Percentiles rank a stretch among this genome's conserved stretches.
These are phyloP conservation scores for Monilinia aucupariae DNA, from an alignment of 2,329 filamentous ascomycete genomes.

Conservation along the genomic window DNA sequence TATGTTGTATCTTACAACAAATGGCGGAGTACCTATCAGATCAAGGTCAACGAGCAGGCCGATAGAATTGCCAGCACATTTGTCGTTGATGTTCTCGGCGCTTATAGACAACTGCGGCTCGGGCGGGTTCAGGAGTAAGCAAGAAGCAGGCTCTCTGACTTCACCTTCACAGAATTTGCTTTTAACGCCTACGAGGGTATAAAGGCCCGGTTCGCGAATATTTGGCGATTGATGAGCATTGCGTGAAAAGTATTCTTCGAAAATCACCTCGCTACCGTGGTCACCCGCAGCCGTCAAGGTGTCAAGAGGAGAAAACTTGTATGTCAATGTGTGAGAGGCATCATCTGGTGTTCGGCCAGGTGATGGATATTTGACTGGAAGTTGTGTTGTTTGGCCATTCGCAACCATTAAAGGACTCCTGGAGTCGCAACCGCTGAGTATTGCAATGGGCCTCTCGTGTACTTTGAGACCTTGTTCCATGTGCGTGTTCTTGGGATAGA, in stretches of 20 bases:
- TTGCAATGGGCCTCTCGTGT: slow-evolving; percentile 74
- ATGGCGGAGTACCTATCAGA: slow-evolving; percentile 86
- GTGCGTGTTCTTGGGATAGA: slow-evolving; percentile 53
- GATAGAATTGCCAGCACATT: slow-evolving; percentile 89
- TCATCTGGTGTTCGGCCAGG: slow-evolving; percentile 54
- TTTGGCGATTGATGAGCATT: slow-evolving; percentile 56
- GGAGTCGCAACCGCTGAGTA: slow-evolving; percentile 69
- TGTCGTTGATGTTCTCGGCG: slow-evolving; percentile 81
- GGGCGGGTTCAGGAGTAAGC: slow-evolving; percentile 82
- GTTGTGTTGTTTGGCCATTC: slow-evolving; percentile 59
- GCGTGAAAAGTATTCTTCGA: slow-evolving; percentile 56
- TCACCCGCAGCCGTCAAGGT: slow-evolving; percentile 65
- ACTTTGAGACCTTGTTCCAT: slow-evolving; percentile 76
- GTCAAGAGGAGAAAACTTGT: slow-evolving; percentile 74
- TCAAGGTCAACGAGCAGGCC: slow-evolving; percentile 85
- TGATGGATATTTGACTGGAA: slow-evolving; percentile 68
- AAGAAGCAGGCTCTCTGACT: slow-evolving; percentile 89
- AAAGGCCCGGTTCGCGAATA: slow-evolving; percentile 76
- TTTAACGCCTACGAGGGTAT: slow-evolving; percentile 73
- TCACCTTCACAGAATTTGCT: slow-evolving; percentile 82
- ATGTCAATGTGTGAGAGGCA: slow-evolving; percentile 67
- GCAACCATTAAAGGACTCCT: slow-evolving; percentile 78
- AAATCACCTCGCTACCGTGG: slow-evolving; percentile 54
- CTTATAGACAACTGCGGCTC: slow-evolving; percentile 72
- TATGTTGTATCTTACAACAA: slow-evolving; percentile 73